Evolutionary conservation across 352 stramenopile species (phyloP), one percentile per base, ranked within the genome.

Genomic region (Phytopythium aichiense): DNA sequence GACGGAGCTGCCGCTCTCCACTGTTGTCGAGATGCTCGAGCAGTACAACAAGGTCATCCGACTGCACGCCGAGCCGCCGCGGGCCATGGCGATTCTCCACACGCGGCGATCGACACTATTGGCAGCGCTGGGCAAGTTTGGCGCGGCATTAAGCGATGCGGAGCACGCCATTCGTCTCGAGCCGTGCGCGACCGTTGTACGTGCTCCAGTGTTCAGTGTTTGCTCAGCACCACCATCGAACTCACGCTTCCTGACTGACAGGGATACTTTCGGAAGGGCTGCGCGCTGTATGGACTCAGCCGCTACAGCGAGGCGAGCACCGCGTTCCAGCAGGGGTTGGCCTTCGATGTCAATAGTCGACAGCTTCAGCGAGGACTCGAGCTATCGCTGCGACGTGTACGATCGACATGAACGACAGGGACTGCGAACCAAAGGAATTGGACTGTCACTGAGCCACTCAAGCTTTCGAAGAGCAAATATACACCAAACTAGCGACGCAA

Each of bases 201-300:
- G 74, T 73, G 1, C 2, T 51, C 40, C 22, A 7, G 20, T 20
- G 11, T 2, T 23, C 18, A n/a, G 0, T 28, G 30, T 54, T 46
- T 46, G 0, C 22, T 30, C 1, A 16, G 5, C 35, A 3, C 35
- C 0, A 3, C 37, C 25, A 48, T 33, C 22, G 23, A 58, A 28
- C 58, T 58, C 2, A 48, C 15, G 38, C 37, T 37, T 30, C 42
- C 48, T 20, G n/a, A 22, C 18, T 25, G 60, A 18, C 46, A 91
- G 82, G 80, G 73, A 12, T 90, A 89, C 54, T 92, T 81, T 57
- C 83, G 83, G 20, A 87, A 85, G 54, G 80, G 83, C 15, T 88
- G 71, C 56, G 83, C 83, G 9, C 50, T 92, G 12, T 90, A 71
- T 45, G 78, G 69, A 3, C 61, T 90, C 33, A 56, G 64, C 9